Evolutionary conservation across 1,139 yeast genomes (phyloP).

Genomic region (Saccharomyces hybrid): DNA sequence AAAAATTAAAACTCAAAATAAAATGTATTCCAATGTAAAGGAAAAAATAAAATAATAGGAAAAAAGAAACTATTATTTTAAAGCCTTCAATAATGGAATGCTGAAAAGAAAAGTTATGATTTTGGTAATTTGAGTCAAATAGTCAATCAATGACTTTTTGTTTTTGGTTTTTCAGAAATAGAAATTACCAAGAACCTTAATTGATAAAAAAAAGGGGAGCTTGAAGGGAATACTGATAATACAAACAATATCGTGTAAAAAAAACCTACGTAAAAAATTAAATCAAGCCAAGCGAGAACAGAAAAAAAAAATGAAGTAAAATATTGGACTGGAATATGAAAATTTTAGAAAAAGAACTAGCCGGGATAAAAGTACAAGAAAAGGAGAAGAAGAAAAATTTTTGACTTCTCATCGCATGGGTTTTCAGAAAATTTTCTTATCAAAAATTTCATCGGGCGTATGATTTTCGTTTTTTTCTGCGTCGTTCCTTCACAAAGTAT

Average conservation of each 20-base stretch:
- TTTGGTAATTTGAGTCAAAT: neutral
- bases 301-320: neutral
- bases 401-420: neutral
- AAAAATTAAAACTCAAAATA: neutral
- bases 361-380: neutral
- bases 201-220: neutral
- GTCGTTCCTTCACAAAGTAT: neutral
- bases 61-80: neutral
- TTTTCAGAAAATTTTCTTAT: no score
- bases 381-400: neutral
- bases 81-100: neutral
- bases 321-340: no score
- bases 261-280: neutral
- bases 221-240: neutral
- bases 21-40: neutral
- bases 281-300: neutral
- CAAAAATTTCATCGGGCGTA: neutral
- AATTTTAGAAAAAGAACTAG: neutral
- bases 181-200: neutral
- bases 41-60: neutral
- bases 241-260: neutral
- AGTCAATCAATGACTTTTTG: conserved; percentile 1
- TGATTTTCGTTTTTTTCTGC: neutral
- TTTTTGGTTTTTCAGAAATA: neutral
- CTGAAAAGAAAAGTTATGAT: neutral